Base-by-base conservation (phyloP, 106 monocot species). In the Allium cepa region DNA sequence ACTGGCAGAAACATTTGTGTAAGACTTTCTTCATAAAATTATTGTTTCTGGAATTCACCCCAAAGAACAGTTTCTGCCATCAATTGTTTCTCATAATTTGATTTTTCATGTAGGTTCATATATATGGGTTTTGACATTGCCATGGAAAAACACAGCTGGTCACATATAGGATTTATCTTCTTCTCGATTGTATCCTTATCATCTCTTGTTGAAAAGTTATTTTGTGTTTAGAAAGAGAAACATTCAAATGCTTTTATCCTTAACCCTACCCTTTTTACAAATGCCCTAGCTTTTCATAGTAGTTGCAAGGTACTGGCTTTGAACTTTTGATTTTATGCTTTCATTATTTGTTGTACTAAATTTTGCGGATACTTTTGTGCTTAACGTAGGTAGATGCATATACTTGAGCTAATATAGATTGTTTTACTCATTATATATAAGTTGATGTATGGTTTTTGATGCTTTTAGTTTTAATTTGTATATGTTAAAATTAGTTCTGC, bases 101-200 rank as follows among this genome's bases (percentile, higher is more conserved):
- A 2, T 8, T 77, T 70, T 56, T 9, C 46, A 45, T 55, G 72
- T 81, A 99, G 97, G 26, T 99, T 99, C 74, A 99, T 99, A 82
- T 99, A 99, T 60, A 92, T 99, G 97, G 97, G 97, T 14, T 87
- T 99, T 63, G 92, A 99, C 71, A 99, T 99, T 77, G 92, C 92
- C 36, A 92, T 99, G 84, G 92, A 99, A 76, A 72, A 92, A 57
- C 97, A 99, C 80, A 99, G 97, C 81, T 99, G 92, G 97, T 92
- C 97, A n/a, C 97, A 99, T 47, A 45, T 92, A 50, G 87, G 97
- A 10, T 99, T 99, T 79, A 99, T 99, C 56, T 84, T 99, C 75
- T 99, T 84, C 80, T 90, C 97, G 72, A 92, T 99, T 81, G 97
- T 99, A 99, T 99, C 97, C 97, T 90, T 56, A 1, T 62, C 16